Conservation (phyloP, 2,329 filamentous ascomycete genomes). For the Colletotrichum echinochloae region DNA sequence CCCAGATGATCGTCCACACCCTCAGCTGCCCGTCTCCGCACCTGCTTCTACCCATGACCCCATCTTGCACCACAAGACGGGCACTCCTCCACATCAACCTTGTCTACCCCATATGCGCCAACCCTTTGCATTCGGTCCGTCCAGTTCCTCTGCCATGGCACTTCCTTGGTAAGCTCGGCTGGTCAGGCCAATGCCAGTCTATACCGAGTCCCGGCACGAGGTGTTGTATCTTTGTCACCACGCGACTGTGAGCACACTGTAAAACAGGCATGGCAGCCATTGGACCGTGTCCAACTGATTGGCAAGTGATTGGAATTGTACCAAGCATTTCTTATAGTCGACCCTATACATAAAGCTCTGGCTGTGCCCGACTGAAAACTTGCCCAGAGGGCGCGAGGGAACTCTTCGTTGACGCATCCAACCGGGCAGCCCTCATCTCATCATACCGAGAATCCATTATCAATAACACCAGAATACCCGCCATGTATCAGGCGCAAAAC, state of each 20-base stretch:
- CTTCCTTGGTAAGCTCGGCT: neutral
- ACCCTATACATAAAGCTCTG: constrained; percentile 26
- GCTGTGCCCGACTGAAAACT: constrained; percentile 5
- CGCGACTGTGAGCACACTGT: constrained; percentile 14
- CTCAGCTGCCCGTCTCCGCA: constrained; percentile 11
- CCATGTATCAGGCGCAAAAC: constrained; percentile 60
- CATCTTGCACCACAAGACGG: constrained; percentile 21
- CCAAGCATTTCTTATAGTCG: neutral
- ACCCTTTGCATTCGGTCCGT: constrained; percentile 39
- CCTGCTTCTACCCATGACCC: constrained; percentile 21
- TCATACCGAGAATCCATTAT: constrained; percentile 9
- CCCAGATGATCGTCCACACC: constrained; percentile 21
- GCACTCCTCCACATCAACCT: constrained; percentile 36
- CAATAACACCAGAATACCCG: constrained; percentile 9
- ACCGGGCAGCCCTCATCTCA: neutral
- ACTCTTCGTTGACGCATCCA: constrained; percentile 11
- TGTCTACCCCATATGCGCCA: constrained; percentile 36
- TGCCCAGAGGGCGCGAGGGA: neutral
- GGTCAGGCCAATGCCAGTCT: constrained; percentile 35
- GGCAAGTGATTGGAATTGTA: neutral
- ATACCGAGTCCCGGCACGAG: constrained; percentile 23
- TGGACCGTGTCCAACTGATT: constrained; percentile 7
- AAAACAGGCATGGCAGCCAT: constrained; percentile 12
- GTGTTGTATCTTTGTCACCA: constrained; percentile 10
- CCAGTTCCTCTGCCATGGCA: constrained; percentile 24